phyloP scores from a whole-genome alignment of 345 rosid genomes.

The Rhizophora apiculata region DNA sequence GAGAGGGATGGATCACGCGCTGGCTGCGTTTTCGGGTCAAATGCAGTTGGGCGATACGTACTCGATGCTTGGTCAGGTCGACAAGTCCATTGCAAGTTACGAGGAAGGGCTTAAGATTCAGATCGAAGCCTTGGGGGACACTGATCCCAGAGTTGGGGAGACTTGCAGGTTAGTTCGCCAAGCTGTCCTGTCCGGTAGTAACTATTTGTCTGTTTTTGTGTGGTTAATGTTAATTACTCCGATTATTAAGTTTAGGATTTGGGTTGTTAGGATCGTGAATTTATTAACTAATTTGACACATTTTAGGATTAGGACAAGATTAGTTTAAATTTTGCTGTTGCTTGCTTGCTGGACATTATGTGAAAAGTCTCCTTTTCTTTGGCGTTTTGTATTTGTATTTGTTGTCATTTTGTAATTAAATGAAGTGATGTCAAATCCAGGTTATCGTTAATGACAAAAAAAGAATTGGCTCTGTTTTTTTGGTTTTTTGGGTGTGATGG shows the following conservation, averaged over 20 bases:
- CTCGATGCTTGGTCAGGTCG: slow-evolving; percentile 95
- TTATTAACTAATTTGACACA: not conserved
- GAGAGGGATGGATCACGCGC: slow-evolving; percentile 80
- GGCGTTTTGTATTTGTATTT: not conserved
- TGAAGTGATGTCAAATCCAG: not conserved
- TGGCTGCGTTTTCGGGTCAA: slow-evolving; percentile 87
- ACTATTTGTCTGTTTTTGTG: not conserved
- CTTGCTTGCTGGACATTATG: too few relatives aligned
- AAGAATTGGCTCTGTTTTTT: too few relatives aligned
- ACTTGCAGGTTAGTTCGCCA: slow-evolving; percentile 74
- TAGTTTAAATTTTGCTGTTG: not conserved
- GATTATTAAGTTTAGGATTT: not conserved
- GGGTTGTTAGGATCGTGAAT: not conserved
- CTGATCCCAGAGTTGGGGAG: slow-evolving; percentile 96
- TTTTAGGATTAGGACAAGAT: not conserved
- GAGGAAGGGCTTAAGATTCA: slow-evolving; percentile 93
- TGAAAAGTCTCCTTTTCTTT: not conserved
- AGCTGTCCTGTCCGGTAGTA: not conserved
- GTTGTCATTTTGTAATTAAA: not conserved
- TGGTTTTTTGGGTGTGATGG: too few relatives aligned
- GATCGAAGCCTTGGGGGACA: slow-evolving; percentile 90
- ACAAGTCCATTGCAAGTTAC: slow-evolving; percentile 72
- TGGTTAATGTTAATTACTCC: too few relatives aligned
- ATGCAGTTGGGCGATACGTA: slow-evolving; percentile 97
- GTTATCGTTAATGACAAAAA: not conserved